A percentile compares a stretch with the other conserved stretches of the same genome.
Evolutionary conservation across 805 yeast genomes (phyloP).

Genomic region (Suhomyces kilbournensis): DNA sequence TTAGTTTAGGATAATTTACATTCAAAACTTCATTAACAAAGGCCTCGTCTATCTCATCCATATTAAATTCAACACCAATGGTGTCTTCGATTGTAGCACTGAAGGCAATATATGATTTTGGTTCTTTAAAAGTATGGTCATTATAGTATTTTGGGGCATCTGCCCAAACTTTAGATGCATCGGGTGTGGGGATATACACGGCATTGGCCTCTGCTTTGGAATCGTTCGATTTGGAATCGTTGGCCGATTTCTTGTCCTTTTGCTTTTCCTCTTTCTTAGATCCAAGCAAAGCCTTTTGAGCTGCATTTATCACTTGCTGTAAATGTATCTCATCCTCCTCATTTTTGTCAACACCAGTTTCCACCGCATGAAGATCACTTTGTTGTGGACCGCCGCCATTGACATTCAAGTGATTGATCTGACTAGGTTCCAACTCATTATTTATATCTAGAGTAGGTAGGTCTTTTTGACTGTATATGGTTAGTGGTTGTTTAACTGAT

Average conservation of each 20-base stretch:
- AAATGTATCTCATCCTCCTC: constrained; percentile 97
- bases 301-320: constrained; percentile 83
- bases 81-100: constrained; percentile 97
- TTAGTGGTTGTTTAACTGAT: constrained; percentile 83
- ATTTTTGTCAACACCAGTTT: constrained; percentile 96
- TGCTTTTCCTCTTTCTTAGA: constrained; percentile 26
- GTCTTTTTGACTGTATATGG: constrained; percentile 73
- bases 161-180: constrained; percentile 80
- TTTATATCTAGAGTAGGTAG: constrained; percentile 66
- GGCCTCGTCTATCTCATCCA: constrained; percentile 85
- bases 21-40: constrained; percentile 49
- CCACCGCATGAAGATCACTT: constrained; percentile 84
- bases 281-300: constrained; percentile 56
- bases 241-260: constrained; percentile 28
- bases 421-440: constrained; percentile 42
- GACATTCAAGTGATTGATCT: constrained; percentile 37
- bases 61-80: constrained; percentile 75
- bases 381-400: constrained; percentile 57
- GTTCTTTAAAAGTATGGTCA: constrained; percentile 59
- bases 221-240: not conserved
- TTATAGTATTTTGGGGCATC: constrained; percentile 72
- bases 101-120: constrained; percentile 78
- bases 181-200: constrained; percentile 94
- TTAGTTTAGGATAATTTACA: constrained; percentile 27
- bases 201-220: constrained; percentile 10